phyloP scores from a whole-genome alignment of 2,329 filamentous ascomycete species.

The Fusarium sp. region DNA sequence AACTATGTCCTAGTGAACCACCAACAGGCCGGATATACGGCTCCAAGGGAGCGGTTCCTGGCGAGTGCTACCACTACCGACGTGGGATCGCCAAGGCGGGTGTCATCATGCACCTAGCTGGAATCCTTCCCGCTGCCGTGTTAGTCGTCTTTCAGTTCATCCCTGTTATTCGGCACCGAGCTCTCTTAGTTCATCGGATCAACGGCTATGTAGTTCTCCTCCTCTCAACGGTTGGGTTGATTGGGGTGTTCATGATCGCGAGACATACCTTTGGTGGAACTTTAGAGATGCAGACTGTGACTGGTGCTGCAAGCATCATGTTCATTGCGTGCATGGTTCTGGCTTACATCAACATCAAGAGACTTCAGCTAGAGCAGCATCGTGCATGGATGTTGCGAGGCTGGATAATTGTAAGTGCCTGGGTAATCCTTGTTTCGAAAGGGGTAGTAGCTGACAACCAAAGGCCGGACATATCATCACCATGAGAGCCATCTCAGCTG shows the following conservation, averaged over 20 bases:
- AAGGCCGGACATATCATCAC: conserved; percentile 64
- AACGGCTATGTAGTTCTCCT: conserved; percentile 67
- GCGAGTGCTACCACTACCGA: conserved; percentile 57
- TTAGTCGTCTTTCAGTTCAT: conserved; percentile 62
- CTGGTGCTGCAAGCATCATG: conserved; percentile 58
- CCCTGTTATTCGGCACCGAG: conserved; percentile 59
- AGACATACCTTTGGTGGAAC: conserved; percentile 65
- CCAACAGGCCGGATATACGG: background rate
- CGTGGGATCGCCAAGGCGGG: conserved; percentile 47
- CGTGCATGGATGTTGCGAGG: conserved; percentile 72
- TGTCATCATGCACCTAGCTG: conserved; percentile 59
- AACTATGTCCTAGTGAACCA: conserved; percentile 46
- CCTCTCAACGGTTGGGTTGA: conserved; percentile 58
- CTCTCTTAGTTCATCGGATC: conserved; percentile 67
- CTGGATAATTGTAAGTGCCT: conserved; percentile 57
- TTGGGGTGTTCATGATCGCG: conserved; percentile 64
- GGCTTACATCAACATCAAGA: conserved; percentile 67
- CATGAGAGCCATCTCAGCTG: conserved; percentile 59
- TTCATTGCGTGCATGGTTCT: conserved; percentile 58
- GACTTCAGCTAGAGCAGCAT: conserved; percentile 71
- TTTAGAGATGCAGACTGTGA: conserved; percentile 59
- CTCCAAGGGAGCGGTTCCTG: conserved; percentile 43
- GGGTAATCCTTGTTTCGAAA: fast-evolving
- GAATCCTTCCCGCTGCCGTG: conserved; percentile 58
- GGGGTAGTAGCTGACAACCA: background rate